Evolutionary conservation across 805 yeast species (phyloP).

Genomic region (Brettanomyces naardenensis): DNA sequence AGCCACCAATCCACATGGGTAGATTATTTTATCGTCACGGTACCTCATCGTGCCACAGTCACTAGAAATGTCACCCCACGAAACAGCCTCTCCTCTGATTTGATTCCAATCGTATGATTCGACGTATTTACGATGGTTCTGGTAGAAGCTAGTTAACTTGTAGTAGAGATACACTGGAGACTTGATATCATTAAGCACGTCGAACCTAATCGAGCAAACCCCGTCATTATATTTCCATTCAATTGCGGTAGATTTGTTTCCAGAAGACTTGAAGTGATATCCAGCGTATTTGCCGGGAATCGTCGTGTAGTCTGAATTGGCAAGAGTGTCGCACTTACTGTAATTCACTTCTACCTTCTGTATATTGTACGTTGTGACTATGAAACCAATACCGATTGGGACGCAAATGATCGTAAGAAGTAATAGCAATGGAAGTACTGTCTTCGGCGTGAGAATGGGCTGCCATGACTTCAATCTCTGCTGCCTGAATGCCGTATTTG

Average conservation of each 20-base stretch:
- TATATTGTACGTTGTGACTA: slow-evolving; percentile 71
- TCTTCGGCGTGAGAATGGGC: slow-evolving; percentile 86
- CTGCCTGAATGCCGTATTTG: slow-evolving; percentile 75
- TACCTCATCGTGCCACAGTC: slow-evolving; percentile 46
- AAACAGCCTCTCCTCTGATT: slow-evolving; percentile 66
- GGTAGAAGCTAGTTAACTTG: slow-evolving; percentile 82
- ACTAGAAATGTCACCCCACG: slow-evolving; percentile 37
- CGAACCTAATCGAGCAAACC: slow-evolving; percentile 62
- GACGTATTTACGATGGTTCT: slow-evolving; percentile 92
- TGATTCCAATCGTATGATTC: slow-evolving; percentile 77
- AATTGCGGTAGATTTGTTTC: slow-evolving; percentile 17
- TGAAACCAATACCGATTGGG: slow-evolving; percentile 82
- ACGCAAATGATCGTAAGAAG: slow-evolving; percentile 72
- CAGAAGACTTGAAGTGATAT: slow-evolving; percentile 51
- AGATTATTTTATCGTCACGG: slow-evolving; percentile 37
- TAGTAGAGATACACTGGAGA: slow-evolving; percentile 75
- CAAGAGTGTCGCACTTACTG: slow-evolving; percentile 49
- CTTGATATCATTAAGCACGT: slow-evolving; percentile 60
- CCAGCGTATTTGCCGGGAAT: slow-evolving; percentile 55
- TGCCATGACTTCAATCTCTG: slow-evolving; percentile 58
- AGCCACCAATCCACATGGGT: slow-evolving; percentile 95
- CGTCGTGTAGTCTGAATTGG: slow-evolving; percentile 29
- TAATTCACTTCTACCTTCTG: slow-evolving; percentile 72
- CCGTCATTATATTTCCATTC: slow-evolving; percentile 53
- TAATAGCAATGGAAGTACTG: slow-evolving; percentile 80